A percentile compares a stretch with the other conserved stretches of the same genome.
Evolutionary conservation across 2,329 filamentous ascomycete genomes (phyloP).

Genomic region (Botrytis medusae): DNA sequence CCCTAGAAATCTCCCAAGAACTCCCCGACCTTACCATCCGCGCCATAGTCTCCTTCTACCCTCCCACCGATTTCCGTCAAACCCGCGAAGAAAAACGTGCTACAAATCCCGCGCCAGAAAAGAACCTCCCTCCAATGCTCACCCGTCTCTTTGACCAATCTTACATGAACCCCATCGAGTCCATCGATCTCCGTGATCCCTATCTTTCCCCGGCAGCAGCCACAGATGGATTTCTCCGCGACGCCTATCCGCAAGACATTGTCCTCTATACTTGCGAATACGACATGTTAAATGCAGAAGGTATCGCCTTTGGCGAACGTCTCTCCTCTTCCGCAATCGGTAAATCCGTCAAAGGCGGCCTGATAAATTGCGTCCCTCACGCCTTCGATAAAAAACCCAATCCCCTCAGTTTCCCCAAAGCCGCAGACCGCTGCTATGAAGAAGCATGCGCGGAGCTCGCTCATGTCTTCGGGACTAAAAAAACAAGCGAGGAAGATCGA

Average conservation of each 20-base stretch:
- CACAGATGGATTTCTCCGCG: constrained; percentile 49
- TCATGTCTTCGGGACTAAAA: constrained; percentile 33
- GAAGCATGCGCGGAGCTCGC: constrained; percentile 39
- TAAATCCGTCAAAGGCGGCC: constrained; percentile 58
- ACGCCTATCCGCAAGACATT: constrained; percentile 51
- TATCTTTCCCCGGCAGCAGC: constrained; percentile 60
- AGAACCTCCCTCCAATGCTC: constrained; percentile 56
- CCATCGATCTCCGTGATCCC: constrained; percentile 49
- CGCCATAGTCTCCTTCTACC: constrained; percentile 61
- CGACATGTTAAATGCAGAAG: constrained; percentile 63
- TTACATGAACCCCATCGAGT: constrained; percentile 53
- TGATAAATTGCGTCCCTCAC: constrained; percentile 59
- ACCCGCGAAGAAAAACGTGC: constrained; percentile 55
- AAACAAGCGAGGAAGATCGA: constrained; percentile 31
- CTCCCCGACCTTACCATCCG: constrained; percentile 49
- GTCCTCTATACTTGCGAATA: constrained; percentile 63
- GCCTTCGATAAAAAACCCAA: constrained; percentile 69
- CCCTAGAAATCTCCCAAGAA: constrained; percentile 36
- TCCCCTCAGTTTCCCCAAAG: constrained; percentile 47
- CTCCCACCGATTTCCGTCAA: constrained; percentile 60
- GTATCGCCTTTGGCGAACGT: constrained; percentile 59
- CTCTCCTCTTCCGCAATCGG: constrained; percentile 48
- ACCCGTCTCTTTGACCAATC: constrained; percentile 64
- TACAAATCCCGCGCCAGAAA: constrained; percentile 55
- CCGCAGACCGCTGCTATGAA: constrained; percentile 36